These are phyloP conservation scores for Cerrena zonata DNA, from an alignment of 1,284 basidiomycete genomes.

Conservation along the genomic window DNA sequence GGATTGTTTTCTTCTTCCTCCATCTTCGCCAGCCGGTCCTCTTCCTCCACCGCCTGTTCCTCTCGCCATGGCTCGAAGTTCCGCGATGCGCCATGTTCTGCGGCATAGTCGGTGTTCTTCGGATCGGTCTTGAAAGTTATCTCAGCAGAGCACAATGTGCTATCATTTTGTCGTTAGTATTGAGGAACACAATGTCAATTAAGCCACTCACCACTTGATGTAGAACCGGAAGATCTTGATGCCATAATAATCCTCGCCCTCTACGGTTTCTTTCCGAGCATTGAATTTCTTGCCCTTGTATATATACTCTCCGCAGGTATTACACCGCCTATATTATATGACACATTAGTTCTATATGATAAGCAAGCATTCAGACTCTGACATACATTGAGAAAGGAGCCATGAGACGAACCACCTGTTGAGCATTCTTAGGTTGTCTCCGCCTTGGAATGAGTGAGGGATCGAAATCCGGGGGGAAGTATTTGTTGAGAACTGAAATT, in stretches of 20 bases:
- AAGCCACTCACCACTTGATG: constrained; percentile 63
- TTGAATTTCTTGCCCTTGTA: constrained; percentile 99
- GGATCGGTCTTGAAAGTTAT: constrained; percentile 99
- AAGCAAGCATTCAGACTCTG: constrained; percentile 2
- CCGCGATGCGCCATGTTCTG: constrained; percentile 88
- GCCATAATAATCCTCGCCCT: constrained; percentile 94
- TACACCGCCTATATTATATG: constrained; percentile 62
- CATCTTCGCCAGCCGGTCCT: constrained; percentile 70
- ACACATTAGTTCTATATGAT: constrained; percentile 11
- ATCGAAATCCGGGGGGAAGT: constrained; percentile 94
- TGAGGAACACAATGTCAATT: not conserved
- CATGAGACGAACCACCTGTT: constrained; percentile 97
- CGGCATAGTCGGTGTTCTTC: constrained; percentile 90
- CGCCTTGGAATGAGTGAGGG: constrained; percentile 91
- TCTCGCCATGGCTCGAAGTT: constrained; percentile 94
- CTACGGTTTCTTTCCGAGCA: constrained; percentile 94
- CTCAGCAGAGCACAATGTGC: constrained; percentile 91
- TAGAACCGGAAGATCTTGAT: constrained; percentile 92
- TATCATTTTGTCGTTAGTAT: constrained; percentile 26
- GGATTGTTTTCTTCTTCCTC: constrained; percentile 91
- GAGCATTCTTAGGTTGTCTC: constrained; percentile 84
- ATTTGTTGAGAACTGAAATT: constrained; percentile 77
- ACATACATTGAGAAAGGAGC: constrained; percentile 93
- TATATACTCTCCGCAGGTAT: constrained; percentile 95
- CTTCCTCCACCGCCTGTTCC: constrained; percentile 65